Base-by-base conservation (phyloP, 495 filamentous ascomycete genomes). In the Paragyromitra xinjiangensis region DNA sequence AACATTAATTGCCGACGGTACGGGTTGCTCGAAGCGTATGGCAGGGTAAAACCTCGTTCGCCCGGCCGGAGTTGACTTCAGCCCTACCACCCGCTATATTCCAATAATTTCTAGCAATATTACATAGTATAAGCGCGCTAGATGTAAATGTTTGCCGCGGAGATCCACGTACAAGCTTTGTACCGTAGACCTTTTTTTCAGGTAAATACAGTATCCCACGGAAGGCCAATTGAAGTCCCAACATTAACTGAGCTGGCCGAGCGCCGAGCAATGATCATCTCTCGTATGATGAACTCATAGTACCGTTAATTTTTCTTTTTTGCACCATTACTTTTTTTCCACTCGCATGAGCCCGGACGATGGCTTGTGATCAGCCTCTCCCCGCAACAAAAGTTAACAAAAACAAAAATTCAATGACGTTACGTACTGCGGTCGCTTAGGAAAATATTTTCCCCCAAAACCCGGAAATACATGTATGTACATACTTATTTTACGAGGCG, bases 391-490 rank as follows among this genome's bases (percentile, higher is more conserved):
- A 40, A 68, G 7, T 59, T n/a, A 71, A 64, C 58, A 65, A 66
- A 74, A 56, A 75, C 14, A 61, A 75, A 62, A 53, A 19, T 9
- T 24, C 26, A 56, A 37, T 53, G 39, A 76, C 61, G 70, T 55
- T 66, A 73, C 70, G 50, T 73, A 67, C 68, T 40, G 44, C 68
- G 42, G 59, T 73, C 62, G 61, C 62, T 37, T 40, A 67, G 6
- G 24, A 48, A 16, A 44, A 61, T 63, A 70, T 26, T 66, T 71
- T 51, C 39, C 26, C 42, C 34, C 45, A 65, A 72, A 40, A 12
- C 1, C 44, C 3, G 44, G 53, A 6, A 69, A 69, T 48, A 39
- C 56, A 39, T 69, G 37, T 42, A 50, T 69, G 53, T 42, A 34
- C 26, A 24, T 11, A 48, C 45, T 45, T 24, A 44, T 45, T 44